These are phyloP conservation scores for Bipolaris cookei DNA, from an alignment of 2,329 filamentous ascomycete genomes.

Conservation along the genomic window DNA sequence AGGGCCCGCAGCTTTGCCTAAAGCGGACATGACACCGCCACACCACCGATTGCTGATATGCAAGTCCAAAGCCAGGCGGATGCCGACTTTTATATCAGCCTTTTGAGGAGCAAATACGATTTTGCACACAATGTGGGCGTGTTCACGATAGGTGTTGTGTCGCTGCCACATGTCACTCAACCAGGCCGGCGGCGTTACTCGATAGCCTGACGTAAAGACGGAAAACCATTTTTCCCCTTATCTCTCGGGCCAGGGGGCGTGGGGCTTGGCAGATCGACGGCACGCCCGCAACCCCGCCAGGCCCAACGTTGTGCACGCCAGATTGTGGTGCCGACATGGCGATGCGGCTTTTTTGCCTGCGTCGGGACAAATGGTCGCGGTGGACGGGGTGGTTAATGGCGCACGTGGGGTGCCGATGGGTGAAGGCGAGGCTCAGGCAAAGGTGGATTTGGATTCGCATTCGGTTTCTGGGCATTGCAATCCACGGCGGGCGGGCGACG, in stretches of 20 bases:
- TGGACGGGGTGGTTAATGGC: slow-evolving; percentile 19
- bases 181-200: slow-evolving; percentile 34
- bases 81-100: background rate
- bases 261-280: slow-evolving; percentile 34
- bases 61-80: slow-evolving; percentile 7
- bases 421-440: slow-evolving; percentile 18
- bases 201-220: slow-evolving; percentile 35
- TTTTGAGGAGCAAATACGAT: background rate
- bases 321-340: slow-evolving; percentile 41
- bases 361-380: slow-evolving; percentile 13
- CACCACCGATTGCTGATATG: slow-evolving; percentile 24
- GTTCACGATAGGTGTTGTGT: slow-evolving; percentile 1
- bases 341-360: slow-evolving; percentile 34
- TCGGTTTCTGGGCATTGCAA: background rate
- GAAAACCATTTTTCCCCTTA: slow-evolving; percentile 34
- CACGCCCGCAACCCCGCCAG: slow-evolving; percentile 29
- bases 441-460: background rate
- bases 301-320: slow-evolving; percentile 34
- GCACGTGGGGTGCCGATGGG: slow-evolving; percentile 34
- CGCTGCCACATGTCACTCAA: slow-evolving; percentile 23
- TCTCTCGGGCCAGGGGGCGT: slow-evolving; percentile 23
- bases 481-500: background rate
- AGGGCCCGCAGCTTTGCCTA: slow-evolving; percentile 30
- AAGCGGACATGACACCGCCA: slow-evolving; percentile 37
- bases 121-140: background rate